phyloP scores from a whole-genome alignment of 257 asterid genomes.

The Linderniella brevidens region DNA sequence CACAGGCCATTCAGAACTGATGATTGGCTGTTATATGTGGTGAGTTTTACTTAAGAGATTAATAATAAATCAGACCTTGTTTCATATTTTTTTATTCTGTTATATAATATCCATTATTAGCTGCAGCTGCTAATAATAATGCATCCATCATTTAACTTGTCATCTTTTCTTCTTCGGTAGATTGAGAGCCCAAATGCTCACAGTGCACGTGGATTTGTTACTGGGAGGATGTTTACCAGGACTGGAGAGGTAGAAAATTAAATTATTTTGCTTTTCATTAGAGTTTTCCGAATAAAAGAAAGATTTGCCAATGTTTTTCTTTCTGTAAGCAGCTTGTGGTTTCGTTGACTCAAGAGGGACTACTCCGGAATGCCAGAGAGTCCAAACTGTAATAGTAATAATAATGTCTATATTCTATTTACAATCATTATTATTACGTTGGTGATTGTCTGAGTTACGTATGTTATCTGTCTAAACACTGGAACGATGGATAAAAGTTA shows the following conservation, averaged over 20 bases:
- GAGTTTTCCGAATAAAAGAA: not conserved
- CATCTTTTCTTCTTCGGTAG: slow-evolving; percentile 12
- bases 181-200: slow-evolving; percentile 58
- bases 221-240: slow-evolving; percentile 65
- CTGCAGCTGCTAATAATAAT: too few species aligned
- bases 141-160: too few species aligned
- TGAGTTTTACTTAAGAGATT: slow-evolving; percentile 38
- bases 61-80: not conserved
- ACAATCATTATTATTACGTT: too few species aligned
- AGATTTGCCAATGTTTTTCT: not conserved
- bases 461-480: too few species aligned
- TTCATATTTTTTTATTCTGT: not conserved
- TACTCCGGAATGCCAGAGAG: slow-evolving; percentile 36
- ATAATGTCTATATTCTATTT: too few species aligned
- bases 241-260: slow-evolving; percentile 56
- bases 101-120: not conserved
- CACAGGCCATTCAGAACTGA: slow-evolving; percentile 83
- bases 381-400: slow-evolving; percentile 5
- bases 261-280: not conserved
- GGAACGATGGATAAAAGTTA: too few species aligned
- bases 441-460: too few species aligned
- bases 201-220: slow-evolving; percentile 71
- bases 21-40: slow-evolving; percentile 92
- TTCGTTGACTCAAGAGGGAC: slow-evolving; percentile 76
- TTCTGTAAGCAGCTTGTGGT: slow-evolving; percentile 37